phyloP scores from a whole-genome alignment of 352 stramenopile genomes.

The Phytophthora sp. region DNA sequence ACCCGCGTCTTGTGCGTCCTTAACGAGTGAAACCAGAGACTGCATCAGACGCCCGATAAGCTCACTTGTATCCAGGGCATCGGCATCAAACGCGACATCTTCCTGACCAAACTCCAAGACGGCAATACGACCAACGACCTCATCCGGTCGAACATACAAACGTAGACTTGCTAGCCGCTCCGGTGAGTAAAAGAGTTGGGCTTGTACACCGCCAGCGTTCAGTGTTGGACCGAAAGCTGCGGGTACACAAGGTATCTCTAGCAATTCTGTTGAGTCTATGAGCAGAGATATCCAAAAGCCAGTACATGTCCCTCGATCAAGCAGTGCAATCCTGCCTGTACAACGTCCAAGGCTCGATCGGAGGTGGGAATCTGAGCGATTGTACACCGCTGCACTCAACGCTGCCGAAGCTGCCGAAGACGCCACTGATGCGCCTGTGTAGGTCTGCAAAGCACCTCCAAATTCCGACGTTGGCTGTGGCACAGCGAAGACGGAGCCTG shows the following conservation, averaged over 20 bases:
- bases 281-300: slow-evolving; percentile 62
- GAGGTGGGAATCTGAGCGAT: slow-evolving; percentile 56
- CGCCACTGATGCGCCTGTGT: neutral
- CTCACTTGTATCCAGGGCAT: slow-evolving; percentile 60
- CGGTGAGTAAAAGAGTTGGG: slow-evolving; percentile 69
- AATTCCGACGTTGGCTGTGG: slow-evolving; percentile 22
- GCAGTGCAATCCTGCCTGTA: slow-evolving; percentile 56
- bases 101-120: slow-evolving; percentile 73
- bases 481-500: slow-evolving; percentile 41
- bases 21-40: slow-evolving; percentile 73
- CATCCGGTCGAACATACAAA: slow-evolving; percentile 71
- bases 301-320: slow-evolving; percentile 64
- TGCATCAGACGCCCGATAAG: slow-evolving; percentile 73
- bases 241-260: slow-evolving; percentile 68
- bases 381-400: slow-evolving; percentile 46
- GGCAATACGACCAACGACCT: slow-evolving; percentile 68
- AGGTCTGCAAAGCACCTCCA: neutral
- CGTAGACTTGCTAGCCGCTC: slow-evolving; percentile 65
- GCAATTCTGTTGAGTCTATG: slow-evolving; percentile 35
- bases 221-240: slow-evolving; percentile 59
- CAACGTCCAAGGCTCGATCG: slow-evolving; percentile 48
- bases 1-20: slow-evolving; percentile 68
- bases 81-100: slow-evolving; percentile 58
- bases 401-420: slow-evolving; percentile 25
- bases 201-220: slow-evolving; percentile 38